Evolutionary conservation across 768 basidiomycete species (phyloP).

Genomic region (Kwoniella europaea): DNA sequence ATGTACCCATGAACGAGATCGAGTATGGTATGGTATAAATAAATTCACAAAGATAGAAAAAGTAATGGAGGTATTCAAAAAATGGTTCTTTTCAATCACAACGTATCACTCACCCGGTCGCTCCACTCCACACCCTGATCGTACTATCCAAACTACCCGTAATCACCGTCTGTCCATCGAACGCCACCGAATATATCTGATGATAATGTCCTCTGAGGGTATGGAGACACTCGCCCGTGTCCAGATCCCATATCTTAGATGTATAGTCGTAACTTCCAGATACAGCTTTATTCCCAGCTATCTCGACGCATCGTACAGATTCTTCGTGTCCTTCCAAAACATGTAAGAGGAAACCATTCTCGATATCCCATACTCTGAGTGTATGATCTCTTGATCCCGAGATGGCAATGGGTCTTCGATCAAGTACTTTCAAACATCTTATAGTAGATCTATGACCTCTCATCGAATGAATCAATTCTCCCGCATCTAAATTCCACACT

Average conservation of each 20-base stretch:
- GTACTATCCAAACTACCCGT: slow-evolving; percentile 94
- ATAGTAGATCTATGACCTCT: slow-evolving; percentile 88
- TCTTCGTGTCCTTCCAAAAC: slow-evolving; percentile 75
- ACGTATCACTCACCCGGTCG: slow-evolving; percentile 70
- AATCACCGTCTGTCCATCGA: slow-evolving; percentile 79
- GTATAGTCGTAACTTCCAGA: slow-evolving; percentile 93
- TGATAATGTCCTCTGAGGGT: slow-evolving; percentile 81
- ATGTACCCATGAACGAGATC: not conserved
- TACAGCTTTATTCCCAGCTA: slow-evolving; percentile 79
- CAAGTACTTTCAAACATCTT: slow-evolving; percentile 83
- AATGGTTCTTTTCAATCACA: too few relatives aligned
- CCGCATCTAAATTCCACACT: slow-evolving; percentile 87
- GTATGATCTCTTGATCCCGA: slow-evolving; percentile 87
- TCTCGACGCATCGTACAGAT: slow-evolving; percentile 87
- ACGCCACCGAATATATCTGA: slow-evolving; percentile 89
- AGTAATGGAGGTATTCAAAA: too few relatives aligned
- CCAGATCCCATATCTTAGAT: slow-evolving; percentile 85
- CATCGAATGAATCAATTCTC: slow-evolving; percentile 78
- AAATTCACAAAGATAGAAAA: too few relatives aligned
- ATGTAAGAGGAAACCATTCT: slow-evolving; percentile 65
- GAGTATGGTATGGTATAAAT: too few relatives aligned
- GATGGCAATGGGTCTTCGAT: slow-evolving; percentile 84
- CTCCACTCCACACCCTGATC: slow-evolving; percentile 85
- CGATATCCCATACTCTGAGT: slow-evolving; percentile 90
- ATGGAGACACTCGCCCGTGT: slow-evolving; percentile 84